Percentiles rank a stretch among this genome's conserved stretches.
Conservation (phyloP, 129 eudicot genomes). For the Escallonia rubra region DNA sequence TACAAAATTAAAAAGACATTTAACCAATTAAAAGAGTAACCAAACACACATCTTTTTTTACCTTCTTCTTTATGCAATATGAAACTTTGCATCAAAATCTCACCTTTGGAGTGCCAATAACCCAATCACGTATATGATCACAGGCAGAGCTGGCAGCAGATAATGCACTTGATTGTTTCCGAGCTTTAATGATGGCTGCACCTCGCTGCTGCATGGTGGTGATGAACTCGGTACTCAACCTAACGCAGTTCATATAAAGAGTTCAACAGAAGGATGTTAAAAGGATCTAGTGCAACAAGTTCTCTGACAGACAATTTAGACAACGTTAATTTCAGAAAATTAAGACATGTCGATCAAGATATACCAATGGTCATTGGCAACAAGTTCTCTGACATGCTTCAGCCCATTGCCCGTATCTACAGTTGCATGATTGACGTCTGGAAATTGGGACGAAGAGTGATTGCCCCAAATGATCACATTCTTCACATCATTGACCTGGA, state of each 20-base stretch:
- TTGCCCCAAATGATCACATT: slow-evolving; percentile 75
- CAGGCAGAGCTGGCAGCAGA: slow-evolving; percentile 79
- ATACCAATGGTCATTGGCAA: slow-evolving; percentile 52
- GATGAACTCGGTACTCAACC: slow-evolving; percentile 54
- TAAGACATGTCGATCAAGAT: background rate
- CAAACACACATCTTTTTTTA: too few species aligned
- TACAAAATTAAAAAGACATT: too few species aligned
- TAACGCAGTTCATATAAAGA: background rate
- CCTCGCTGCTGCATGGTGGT: slow-evolving; percentile 57
- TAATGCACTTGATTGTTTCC: slow-evolving; percentile 59
- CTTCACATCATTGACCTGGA: slow-evolving; percentile 58
- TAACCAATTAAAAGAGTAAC: background rate
- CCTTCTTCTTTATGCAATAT: background rate
- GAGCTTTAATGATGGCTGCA: slow-evolving; percentile 58
- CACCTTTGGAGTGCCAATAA: slow-evolving; percentile 65
- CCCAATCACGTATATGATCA: slow-evolving; percentile 75
- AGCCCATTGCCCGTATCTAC: slow-evolving; percentile 24
- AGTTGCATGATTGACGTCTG: slow-evolving; percentile 65
- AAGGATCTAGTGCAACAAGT: background rate
- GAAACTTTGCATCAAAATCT: background rate
- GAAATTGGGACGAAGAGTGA: slow-evolving; percentile 70
- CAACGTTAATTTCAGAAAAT: too few species aligned
- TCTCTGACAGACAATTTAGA: background rate
- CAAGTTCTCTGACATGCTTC: slow-evolving; percentile 44
- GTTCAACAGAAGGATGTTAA: background rate